phyloP scores from a whole-genome alignment of 352 stramenopile genomes.

The Phytophthora melonis region DNA sequence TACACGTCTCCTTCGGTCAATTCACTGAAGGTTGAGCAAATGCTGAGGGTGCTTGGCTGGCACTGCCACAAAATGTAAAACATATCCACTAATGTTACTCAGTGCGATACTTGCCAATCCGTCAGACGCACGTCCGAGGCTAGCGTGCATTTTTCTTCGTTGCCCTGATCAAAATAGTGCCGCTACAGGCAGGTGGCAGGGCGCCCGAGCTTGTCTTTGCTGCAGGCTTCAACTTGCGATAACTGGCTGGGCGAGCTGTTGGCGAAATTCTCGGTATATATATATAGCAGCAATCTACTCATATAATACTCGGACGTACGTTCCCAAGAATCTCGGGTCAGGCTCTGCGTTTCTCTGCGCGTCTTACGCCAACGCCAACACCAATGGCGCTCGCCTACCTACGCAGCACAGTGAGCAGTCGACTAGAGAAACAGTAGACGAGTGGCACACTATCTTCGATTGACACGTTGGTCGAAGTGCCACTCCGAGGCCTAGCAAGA shows the following conservation, averaged over 20 bases:
- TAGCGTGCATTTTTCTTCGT: background rate
- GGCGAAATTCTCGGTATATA: background rate
- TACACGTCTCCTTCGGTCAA: background rate
- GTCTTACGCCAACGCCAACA: background rate
- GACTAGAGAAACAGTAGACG: background rate
- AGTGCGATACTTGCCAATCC: no score
- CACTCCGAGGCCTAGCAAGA: background rate
- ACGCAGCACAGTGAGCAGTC: background rate
- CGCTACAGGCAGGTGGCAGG: background rate
- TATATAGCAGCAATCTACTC: no score
- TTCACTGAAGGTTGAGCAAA: background rate
- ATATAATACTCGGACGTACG: background rate
- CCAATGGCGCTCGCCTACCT: background rate
- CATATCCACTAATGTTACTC: no score
- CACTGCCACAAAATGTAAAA: no score
- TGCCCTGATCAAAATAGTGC: slow-evolving; percentile 1
- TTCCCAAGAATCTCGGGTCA: slow-evolving; percentile 9
- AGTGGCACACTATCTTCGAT: background rate
- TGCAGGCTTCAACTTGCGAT: background rate
- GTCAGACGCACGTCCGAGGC: no score
- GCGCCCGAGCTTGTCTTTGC: background rate
- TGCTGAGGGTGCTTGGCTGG: background rate
- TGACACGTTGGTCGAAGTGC: background rate
- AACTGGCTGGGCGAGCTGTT: background rate
- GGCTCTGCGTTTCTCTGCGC: background rate